phyloP scores from a whole-genome alignment of 1,139 yeast genomes.

The Debaryomyces nepalensis region DNA sequence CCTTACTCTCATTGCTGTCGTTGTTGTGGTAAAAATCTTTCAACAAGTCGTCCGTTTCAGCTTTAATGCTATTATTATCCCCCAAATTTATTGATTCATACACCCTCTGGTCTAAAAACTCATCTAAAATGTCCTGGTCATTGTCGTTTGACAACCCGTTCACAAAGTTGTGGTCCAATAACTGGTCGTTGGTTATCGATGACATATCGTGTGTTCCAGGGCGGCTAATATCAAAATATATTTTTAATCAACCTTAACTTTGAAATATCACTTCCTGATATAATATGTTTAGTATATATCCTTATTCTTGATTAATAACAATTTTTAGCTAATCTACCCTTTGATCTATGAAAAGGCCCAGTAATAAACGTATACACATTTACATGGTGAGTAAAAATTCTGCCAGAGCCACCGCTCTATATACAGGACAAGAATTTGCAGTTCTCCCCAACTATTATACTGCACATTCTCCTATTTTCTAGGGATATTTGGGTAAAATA shows the following conservation, averaged over 20 bases:
- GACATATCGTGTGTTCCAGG: conserved; percentile 13
- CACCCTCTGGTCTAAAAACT: conserved; percentile 60
- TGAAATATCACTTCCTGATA: not conserved
- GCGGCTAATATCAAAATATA: conserved; percentile 3
- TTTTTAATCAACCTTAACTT: not conserved
- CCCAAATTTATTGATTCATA: conserved; percentile 46
- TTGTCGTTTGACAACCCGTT: conserved; percentile 22
- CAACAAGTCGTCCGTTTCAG: conserved; percentile 23
- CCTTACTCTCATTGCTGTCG: conserved; percentile 5
- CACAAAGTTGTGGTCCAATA: conserved; percentile 18
- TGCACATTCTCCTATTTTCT: not conserved
- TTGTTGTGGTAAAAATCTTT: conserved; percentile 19
- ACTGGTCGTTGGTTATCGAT: conserved; percentile 19
- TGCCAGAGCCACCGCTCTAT: not conserved
- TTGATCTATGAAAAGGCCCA: not conserved
- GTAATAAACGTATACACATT: conserved; percentile 6
- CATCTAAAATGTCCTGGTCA: conserved; percentile 54
- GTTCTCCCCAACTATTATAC: not conserved
- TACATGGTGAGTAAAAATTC: conserved; percentile 8
- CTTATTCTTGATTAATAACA: not conserved
- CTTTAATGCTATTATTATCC: conserved; percentile 18
- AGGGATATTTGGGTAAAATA: not conserved
- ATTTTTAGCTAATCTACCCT: conserved; percentile 1
- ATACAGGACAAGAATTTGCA: not conserved
- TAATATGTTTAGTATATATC: conserved; percentile 1